Percentiles rank a stretch among this genome's conserved stretches.
phyloP scores from a whole-genome alignment of 163 green algal species.

The Scenedesmus sp. region DNA sequence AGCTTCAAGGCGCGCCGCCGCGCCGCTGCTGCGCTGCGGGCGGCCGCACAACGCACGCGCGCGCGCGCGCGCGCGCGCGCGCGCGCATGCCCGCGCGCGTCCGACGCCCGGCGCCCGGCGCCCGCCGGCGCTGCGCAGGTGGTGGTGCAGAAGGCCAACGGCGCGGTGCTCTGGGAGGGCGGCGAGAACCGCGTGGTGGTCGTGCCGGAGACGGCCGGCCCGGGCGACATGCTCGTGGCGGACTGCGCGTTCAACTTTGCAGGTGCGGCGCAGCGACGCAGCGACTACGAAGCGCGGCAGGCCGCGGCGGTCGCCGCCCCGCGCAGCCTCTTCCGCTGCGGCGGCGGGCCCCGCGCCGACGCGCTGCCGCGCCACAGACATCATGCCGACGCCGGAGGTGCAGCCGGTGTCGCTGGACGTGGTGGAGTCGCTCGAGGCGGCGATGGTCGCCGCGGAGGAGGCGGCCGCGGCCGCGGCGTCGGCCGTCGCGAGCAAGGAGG shows the following conservation, averaged over 20 bases:
- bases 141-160: constrained; percentile 24
- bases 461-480: not conserved
- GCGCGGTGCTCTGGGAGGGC: constrained; percentile 27
- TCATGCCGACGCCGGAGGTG: constrained; percentile 16
- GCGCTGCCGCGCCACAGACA: no score
- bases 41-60: no score
- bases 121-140: constrained; percentile 11
- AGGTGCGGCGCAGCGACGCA: not conserved
- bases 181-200: constrained; percentile 26
- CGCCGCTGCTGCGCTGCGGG: not conserved
- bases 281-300: no score
- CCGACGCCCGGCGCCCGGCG: no score
- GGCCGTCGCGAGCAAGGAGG: not conserved
- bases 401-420: constrained; percentile 7
- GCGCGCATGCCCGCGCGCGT: no score
- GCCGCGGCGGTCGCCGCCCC: no score
- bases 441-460: not conserved
- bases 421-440: not conserved
- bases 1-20: constrained; percentile 35
- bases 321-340: no score
- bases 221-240: constrained; percentile 16
- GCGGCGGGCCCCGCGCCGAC: no score
- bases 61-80: no score
- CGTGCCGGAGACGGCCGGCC: constrained; percentile 18
- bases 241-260: constrained; percentile 29